Evolutionary conservation across 495 filamentous ascomycete genomes (phyloP).

Genomic region (Rusavskia elegans): DNA sequence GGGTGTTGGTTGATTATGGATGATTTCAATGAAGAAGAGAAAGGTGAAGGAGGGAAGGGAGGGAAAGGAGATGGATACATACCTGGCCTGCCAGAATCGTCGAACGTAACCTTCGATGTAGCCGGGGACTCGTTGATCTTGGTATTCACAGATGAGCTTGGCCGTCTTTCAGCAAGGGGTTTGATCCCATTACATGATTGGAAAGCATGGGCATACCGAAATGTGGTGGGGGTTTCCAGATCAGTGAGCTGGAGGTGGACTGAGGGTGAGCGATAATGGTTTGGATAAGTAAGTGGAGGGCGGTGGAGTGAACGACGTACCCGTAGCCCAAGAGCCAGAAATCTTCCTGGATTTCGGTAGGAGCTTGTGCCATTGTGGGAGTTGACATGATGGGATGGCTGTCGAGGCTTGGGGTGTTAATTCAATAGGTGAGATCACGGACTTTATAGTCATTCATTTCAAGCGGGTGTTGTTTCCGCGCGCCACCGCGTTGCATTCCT

Average conservation of each 20-base stretch:
- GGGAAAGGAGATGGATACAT: constrained; percentile 8
- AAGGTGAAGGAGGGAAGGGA: neutral
- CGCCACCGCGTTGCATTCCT: no score
- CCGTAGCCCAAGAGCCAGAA: constrained; percentile 91
- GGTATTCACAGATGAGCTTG: neutral
- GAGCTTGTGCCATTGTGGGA: no score
- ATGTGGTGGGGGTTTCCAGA: constrained; percentile 96
- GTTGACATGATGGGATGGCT: no score
- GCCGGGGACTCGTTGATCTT: constrained; percentile 74
- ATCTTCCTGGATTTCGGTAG: constrained; percentile 22
- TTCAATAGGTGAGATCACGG: no score
- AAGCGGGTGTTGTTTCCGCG: no score
- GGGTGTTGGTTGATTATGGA: neutral
- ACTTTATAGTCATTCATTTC: no score
- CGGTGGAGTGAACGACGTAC: constrained; percentile 28
- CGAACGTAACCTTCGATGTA: constrained; percentile 91
- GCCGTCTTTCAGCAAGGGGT: neutral
- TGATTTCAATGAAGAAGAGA: neutral
- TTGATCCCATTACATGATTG: no score
- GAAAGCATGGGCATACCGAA: constrained; percentile 46
- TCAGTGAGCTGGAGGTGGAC: constrained; percentile 53
- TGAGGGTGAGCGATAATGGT: neutral
- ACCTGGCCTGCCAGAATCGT: constrained; percentile 85
- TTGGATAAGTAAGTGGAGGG: neutral
- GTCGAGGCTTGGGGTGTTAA: no score